Conservation (phyloP, 306 rosid species). For the Malus fusca region DNA sequence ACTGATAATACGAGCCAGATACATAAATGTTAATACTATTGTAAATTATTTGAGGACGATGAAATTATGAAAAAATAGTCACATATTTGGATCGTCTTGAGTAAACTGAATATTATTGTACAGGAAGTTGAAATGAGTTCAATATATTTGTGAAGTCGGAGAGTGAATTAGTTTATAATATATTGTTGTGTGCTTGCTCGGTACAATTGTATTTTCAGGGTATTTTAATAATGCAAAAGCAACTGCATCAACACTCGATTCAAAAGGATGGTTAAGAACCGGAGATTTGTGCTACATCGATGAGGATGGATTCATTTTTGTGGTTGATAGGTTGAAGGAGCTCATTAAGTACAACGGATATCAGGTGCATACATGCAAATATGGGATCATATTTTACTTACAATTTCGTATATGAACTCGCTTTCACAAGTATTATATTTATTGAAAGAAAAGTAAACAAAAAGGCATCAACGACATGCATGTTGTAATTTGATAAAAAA, state of each 20-base stretch:
- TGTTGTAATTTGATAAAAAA: neutral
- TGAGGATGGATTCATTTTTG: constrained; percentile 71
- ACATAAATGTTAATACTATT: neutral
- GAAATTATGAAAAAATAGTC: neutral
- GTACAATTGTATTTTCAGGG: constrained; percentile 29
- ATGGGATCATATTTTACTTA: neutral
- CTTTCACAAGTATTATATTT: neutral
- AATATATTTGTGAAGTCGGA: neutral
- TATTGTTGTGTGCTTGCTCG: neutral
- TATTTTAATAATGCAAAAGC: constrained; percentile 75
- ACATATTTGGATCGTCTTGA: too few relatives aligned
- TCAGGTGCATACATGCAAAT: constrained; percentile 42
- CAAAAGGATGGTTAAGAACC: constrained; percentile 87
- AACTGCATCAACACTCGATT: constrained; percentile 57
- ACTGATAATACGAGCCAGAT: too few relatives aligned
- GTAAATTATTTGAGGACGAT: neutral
- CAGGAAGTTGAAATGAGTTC: neutral
- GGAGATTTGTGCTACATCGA: constrained; percentile 86
- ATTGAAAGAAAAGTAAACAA: too few relatives aligned
- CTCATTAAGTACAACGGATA: constrained; percentile 89
- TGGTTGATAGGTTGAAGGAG: constrained; percentile 88
- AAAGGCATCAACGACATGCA: neutral
- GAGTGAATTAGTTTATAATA: too few relatives aligned
- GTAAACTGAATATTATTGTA: too few relatives aligned
- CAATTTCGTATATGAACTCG: neutral